A percentile compares a stretch with the other conserved stretches of the same genome.
phyloP scores from a whole-genome alignment of 768 basidiomycete species.

The Serpula lacrymans region DNA sequence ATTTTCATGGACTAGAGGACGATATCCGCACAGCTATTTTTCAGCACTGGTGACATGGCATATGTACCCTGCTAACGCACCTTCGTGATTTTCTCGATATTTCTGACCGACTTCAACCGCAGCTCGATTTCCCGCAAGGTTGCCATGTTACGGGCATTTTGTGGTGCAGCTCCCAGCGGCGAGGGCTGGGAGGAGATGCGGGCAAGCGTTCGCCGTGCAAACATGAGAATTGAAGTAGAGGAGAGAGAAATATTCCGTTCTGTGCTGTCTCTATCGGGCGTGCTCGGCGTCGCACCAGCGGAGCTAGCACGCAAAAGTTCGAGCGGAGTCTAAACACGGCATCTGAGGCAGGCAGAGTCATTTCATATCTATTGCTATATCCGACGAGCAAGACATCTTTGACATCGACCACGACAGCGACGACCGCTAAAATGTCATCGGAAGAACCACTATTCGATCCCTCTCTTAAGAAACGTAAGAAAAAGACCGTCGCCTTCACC shows the following conservation, averaged over 20 bases:
- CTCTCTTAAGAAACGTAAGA: constrained; percentile 83
- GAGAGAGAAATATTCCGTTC: constrained; percentile 8
- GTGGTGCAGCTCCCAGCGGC: constrained; percentile 36
- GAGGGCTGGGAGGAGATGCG: constrained; percentile 40
- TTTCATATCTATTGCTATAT: constrained; percentile 11
- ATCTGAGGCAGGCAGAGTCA: constrained; percentile 9
- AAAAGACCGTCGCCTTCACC: constrained; percentile 81
- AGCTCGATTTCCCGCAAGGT: constrained; percentile 97
- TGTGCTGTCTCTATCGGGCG: constrained; percentile 14
- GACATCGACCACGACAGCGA: constrained; percentile 14
- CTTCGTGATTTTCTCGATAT: constrained; percentile 99
- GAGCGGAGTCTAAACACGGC: constrained; percentile 24
- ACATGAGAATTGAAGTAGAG: constrained; percentile 33
- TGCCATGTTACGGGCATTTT: constrained; percentile 83
- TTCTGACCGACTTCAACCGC: constrained; percentile 92
- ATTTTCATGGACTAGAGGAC: constrained; percentile 89
- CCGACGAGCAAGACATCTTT: constrained; percentile 9
- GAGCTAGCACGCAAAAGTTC: constrained; percentile 16
- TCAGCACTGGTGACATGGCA: constrained; percentile 4
- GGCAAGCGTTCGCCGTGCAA: constrained; percentile 46
- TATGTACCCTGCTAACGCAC: constrained; percentile 44
- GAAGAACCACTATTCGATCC: constrained; percentile 82
- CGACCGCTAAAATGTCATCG: constrained; percentile 41
- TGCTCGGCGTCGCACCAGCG: constrained; percentile 39
- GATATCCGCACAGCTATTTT: constrained; percentile 5